Conservation (phyloP, 805 yeast species). For the Wickerhamomyces rabaulensis region DNA sequence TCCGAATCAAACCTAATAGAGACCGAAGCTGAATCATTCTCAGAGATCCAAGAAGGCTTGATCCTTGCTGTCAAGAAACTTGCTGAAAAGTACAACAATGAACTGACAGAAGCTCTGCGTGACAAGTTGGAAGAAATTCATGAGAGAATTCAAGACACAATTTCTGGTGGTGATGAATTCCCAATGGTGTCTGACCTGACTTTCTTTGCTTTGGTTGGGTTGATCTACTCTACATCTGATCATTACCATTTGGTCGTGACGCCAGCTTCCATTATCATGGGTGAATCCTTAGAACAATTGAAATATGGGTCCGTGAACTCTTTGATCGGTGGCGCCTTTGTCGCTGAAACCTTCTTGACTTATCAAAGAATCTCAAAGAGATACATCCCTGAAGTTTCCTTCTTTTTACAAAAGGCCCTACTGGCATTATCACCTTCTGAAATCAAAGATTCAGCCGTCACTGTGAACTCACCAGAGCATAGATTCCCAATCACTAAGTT, state of each 20-base stretch:
- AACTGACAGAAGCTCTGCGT: slow-evolving; percentile 60
- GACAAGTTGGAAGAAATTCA: slow-evolving; percentile 51
- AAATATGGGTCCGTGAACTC: slow-evolving; percentile 34
- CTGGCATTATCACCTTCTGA: slow-evolving; percentile 38
- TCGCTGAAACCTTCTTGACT: slow-evolving; percentile 58
- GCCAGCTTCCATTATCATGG: slow-evolving; percentile 69
- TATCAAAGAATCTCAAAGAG: slow-evolving; percentile 83
- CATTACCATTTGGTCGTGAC: slow-evolving; percentile 89
- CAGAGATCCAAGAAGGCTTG: slow-evolving; percentile 36
- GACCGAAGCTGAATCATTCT: slow-evolving; percentile 30
- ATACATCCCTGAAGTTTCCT: slow-evolving; percentile 71
- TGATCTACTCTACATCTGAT: slow-evolving; percentile 88
- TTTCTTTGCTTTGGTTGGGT: slow-evolving; percentile 67
- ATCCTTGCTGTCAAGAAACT: slow-evolving; percentile 46
- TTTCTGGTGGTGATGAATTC: slow-evolving; percentile 27
- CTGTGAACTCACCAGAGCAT: slow-evolving; percentile 16
- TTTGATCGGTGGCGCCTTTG: slow-evolving; percentile 55
- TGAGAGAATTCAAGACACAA: slow-evolving; percentile 35
- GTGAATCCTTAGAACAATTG: slow-evolving; percentile 59
- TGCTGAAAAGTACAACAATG: slow-evolving; percentile 59
- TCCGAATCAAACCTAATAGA: slow-evolving; percentile 33
- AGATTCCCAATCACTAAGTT: slow-evolving; percentile 15
- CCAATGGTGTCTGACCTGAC: slow-evolving; percentile 53
- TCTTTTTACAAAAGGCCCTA: slow-evolving; percentile 50
- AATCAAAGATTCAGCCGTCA: slow-evolving; percentile 6